phyloP scores from a whole-genome alignment of 2,329 filamentous ascomycete genomes.

The Amauroascus verrucosus region DNA sequence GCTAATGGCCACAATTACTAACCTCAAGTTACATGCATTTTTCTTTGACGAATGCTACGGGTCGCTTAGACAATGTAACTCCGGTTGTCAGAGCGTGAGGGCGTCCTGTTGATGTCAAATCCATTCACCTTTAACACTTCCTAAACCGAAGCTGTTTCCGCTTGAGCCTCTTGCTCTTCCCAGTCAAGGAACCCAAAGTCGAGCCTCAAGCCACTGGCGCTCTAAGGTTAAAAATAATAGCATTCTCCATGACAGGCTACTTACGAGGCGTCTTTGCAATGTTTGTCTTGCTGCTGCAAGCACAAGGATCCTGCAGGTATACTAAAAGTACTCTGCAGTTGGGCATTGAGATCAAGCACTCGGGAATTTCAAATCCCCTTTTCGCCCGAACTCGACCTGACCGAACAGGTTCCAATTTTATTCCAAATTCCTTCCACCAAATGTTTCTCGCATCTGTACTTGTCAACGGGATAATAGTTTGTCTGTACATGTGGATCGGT shows the following conservation, averaged over 20 bases:
- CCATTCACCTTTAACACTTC: neutral
- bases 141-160: neutral
- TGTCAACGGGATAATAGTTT: neutral
- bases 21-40: too few species aligned
- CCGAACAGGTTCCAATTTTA: too few species aligned
- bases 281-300: neutral
- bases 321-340: too few species aligned
- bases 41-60: too few species aligned
- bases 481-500: neutral
- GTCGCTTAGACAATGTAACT: too few species aligned
- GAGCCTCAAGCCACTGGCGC: neutral
- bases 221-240: neutral
- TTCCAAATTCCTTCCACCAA: too few species aligned
- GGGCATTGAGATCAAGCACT: neutral
- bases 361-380: neutral
- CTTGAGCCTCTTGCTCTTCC: neutral
- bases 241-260: neutral
- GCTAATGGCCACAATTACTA: too few species aligned
- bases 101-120: neutral
- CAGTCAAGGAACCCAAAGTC: too few species aligned
- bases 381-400: too few species aligned
- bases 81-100: too few species aligned
- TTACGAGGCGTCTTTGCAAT: neutral
- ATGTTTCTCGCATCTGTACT: neutral
- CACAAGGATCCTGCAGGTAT: slow-evolving; percentile 2